Evolutionary conservation across 148 eudicot species (phyloP), one percentile per base, ranked within the genome.

Genomic region (Silene conica): DNA sequence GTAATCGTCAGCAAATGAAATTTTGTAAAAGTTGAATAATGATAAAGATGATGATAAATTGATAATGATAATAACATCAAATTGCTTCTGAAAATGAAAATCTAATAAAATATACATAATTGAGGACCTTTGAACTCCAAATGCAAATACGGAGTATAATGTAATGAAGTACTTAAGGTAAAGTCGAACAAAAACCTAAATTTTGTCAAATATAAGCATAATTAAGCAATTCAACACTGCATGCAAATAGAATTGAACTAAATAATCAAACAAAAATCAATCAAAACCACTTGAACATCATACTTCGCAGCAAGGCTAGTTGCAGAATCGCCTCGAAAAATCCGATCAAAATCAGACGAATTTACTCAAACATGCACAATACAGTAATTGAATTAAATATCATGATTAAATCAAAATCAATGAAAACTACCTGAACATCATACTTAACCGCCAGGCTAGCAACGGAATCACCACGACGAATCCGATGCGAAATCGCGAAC

Each of bases 371-470:
- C 55, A 13, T 50, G 14, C 14, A 50, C 0, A 50, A 11, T 50
- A 50, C 55, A 50, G 55, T 15, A 50, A 50, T 50, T 50, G 55
- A 50, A 50, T 15, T 12, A 0, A n/a, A 20, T 54, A 28, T 21
- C 46, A 16, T 2, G 54, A 25, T 21, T 34, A 59, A 71, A 21
- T 6, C 0, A 71, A 34, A 72, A 18, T 9, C 11, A 8, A 9
- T 34, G 13, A 0, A 52, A 64, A 23, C 18, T 5, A 94, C 99
- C 94, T 95, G 99, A 81, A 92, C 94, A 58, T 90, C 83, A 81
- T 95, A 95, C 77, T 89, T 95, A 43, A 95, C 94, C 19, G 99
- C 97, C 54, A 95, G 97, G 73, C 97, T 82, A 73, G 94, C 86
- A 15, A 95, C 80, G 9, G 92, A 73, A 72, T 95, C 99, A 12